Percentiles rank a stretch among this genome's conserved stretches.
Conservation (phyloP, 2,329 filamentous ascomycete species). For the Ophiostoma populinum region DNA sequence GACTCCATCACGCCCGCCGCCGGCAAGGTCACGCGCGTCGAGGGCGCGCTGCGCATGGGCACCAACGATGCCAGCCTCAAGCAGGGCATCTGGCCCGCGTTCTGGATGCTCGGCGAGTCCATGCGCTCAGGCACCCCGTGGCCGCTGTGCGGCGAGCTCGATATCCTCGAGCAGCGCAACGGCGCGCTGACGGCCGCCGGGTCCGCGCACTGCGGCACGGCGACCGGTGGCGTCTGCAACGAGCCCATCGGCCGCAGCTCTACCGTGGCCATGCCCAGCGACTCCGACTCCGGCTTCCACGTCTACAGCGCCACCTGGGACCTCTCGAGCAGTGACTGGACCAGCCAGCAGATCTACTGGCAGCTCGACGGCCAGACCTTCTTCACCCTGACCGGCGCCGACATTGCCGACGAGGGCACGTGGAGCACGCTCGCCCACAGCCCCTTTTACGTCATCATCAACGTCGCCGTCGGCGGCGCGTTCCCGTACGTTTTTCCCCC, state of each 20-base stretch:
- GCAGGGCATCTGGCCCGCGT: constrained; percentile 41
- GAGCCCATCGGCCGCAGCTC: constrained; percentile 27
- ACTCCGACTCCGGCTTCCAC: constrained; percentile 22
- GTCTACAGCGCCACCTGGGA: constrained; percentile 31
- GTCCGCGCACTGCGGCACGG: constrained; percentile 32
- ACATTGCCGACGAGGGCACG: constrained; percentile 23
- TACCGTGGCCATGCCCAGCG: constrained; percentile 20
- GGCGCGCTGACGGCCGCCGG: constrained; percentile 28
- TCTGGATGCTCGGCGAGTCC: constrained; percentile 37
- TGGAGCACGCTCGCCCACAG: constrained; percentile 31
- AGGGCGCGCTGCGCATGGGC: constrained; percentile 30
- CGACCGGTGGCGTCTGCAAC: constrained; percentile 30
- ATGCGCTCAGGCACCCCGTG: constrained; percentile 29
- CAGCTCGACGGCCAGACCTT: constrained; percentile 24
- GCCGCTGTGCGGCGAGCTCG: constrained; percentile 38
- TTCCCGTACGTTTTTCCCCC: constrained; percentile 25
- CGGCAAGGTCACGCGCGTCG: constrained; percentile 28
- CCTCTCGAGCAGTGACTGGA: constrained; percentile 25
- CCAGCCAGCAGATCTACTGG: constrained; percentile 30
- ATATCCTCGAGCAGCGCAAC: constrained; percentile 39
- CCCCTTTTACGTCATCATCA: constrained; percentile 31
- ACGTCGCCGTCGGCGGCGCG: constrained; percentile 33
- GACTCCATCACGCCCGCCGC: constrained; percentile 26
- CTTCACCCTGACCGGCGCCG: constrained; percentile 24
- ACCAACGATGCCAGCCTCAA: constrained; percentile 21